Conservation (phyloP, 805 yeast species). For the Komagataella populi region DNA sequence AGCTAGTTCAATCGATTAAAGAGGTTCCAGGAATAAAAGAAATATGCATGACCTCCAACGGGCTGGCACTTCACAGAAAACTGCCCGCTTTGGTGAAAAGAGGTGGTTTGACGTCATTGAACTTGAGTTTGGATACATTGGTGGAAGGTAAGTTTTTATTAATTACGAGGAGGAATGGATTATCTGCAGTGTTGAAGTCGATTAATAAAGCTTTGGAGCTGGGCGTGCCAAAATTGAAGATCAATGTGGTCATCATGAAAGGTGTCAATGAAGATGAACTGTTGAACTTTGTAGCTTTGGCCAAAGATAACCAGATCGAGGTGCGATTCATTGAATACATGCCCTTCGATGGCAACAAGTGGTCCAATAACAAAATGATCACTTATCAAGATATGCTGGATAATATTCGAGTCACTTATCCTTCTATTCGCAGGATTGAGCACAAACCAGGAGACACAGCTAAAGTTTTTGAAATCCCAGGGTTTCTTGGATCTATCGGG, state of each 20-base stretch:
- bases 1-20: conserved; percentile 23
- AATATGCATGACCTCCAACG: conserved; percentile 38
- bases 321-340: conserved; percentile 42
- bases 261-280: conserved; percentile 39
- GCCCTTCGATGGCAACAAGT: conserved; percentile 46
- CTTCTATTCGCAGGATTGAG: conserved; percentile 10
- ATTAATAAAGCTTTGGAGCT: conserved; percentile 28
- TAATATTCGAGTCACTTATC: conserved; percentile 17
- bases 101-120: conserved; percentile 32
- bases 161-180: conserved; percentile 37
- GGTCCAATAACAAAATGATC: conserved; percentile 31
- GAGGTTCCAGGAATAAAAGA: conserved; percentile 27
- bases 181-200: conserved; percentile 27
- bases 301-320: conserved; percentile 25
- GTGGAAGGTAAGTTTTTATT: conserved; percentile 34
- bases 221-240: conserved; percentile 29
- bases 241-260: conserved; percentile 37
- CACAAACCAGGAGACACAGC: conserved; percentile 34
- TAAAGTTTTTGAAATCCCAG: conserved; percentile 27
- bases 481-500: conserved; percentile 30
- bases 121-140: conserved; percentile 34
- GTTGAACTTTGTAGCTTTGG: conserved; percentile 28
- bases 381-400: conserved; percentile 28
- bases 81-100: conserved; percentile 21
- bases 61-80: conserved; percentile 34